phyloP scores from a whole-genome alignment of 306 rosid species.

The Gleditsia sinensis region DNA sequence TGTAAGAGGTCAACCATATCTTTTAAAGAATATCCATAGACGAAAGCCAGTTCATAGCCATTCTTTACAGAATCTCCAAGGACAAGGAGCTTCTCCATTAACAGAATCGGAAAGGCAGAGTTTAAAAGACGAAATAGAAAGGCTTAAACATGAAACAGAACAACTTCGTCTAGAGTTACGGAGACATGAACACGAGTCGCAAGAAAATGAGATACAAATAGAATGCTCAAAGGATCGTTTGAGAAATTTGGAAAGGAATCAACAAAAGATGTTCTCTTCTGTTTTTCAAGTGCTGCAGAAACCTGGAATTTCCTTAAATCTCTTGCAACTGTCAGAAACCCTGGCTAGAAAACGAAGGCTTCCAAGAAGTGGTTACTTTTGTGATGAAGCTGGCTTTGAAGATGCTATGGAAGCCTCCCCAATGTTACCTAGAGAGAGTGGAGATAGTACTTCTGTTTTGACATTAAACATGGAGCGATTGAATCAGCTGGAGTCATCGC shows the following conservation, averaged over 20 bases:
- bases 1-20: constrained; percentile 73
- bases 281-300: constrained; percentile 56
- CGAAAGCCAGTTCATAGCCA: constrained; percentile 90
- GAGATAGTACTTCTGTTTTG: constrained; percentile 25
- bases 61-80: constrained; percentile 64
- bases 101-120: constrained; percentile 58
- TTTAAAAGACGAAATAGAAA: constrained; percentile 58
- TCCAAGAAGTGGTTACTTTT: constrained; percentile 43
- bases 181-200: constrained; percentile 55
- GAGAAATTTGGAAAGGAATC: constrained; percentile 52
- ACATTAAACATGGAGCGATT: constrained; percentile 45
- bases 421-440: constrained; percentile 33
- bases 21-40: constrained; percentile 76
- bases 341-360: constrained; percentile 63
- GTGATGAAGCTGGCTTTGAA: constrained; percentile 45
- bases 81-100: constrained; percentile 48
- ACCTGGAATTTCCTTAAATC: constrained; percentile 49
- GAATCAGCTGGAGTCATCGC: constrained; percentile 59
- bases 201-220: constrained; percentile 40
- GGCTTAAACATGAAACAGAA: constrained; percentile 56
- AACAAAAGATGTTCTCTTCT: constrained; percentile 52
- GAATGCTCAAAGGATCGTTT: constrained; percentile 49
- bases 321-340: constrained; percentile 50
- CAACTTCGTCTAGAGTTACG: constrained; percentile 50
- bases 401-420: constrained; percentile 49